Percentiles rank a stretch among this genome's conserved stretches.
These are phyloP conservation scores for Solanum corneliomulleri DNA, from an alignment of 257 asterid genomes.

Conservation along the genomic window DNA sequence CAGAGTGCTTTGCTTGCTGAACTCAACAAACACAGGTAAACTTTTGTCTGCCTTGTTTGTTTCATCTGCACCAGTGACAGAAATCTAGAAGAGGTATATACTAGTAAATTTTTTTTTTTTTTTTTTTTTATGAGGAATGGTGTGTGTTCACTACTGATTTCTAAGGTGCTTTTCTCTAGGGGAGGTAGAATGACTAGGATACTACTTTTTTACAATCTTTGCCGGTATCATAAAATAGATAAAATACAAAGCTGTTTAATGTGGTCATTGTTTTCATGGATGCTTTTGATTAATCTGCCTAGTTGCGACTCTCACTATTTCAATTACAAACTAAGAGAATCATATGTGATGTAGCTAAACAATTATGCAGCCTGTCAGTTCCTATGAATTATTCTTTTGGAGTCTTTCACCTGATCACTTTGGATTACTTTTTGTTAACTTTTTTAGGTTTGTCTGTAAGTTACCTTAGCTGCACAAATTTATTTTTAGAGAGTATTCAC, in stretches of 20 bases:
- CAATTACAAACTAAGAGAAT: background rate
- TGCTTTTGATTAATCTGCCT: background rate
- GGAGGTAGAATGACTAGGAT: background rate
- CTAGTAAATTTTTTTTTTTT: background rate
- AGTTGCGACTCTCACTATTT: background rate
- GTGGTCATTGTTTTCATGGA: background rate
- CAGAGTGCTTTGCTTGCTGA: slow-evolving; percentile 68
- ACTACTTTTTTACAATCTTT: background rate
- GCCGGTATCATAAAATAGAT: background rate
- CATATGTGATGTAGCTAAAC: background rate
- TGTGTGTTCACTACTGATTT: background rate
- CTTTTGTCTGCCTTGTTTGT: background rate
- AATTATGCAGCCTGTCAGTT: background rate
- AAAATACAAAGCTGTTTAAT: background rate
- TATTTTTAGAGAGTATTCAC: slow-evolving; percentile 8
- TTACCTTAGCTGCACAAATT: background rate
- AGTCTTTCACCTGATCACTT: background rate
- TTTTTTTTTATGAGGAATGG: background rate
- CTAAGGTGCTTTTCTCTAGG: background rate
- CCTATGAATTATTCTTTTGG: background rate
- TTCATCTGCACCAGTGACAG: background rate
- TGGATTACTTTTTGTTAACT: background rate
- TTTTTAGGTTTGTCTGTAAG: background rate
- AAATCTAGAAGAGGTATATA: background rate
- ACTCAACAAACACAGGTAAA: slow-evolving; percentile 80